Evolutionary conservation across 495 filamentous ascomycete genomes (phyloP), one percentile per base, ranked within the genome.

Genomic region (Hypoxylon lenormandii): DNA sequence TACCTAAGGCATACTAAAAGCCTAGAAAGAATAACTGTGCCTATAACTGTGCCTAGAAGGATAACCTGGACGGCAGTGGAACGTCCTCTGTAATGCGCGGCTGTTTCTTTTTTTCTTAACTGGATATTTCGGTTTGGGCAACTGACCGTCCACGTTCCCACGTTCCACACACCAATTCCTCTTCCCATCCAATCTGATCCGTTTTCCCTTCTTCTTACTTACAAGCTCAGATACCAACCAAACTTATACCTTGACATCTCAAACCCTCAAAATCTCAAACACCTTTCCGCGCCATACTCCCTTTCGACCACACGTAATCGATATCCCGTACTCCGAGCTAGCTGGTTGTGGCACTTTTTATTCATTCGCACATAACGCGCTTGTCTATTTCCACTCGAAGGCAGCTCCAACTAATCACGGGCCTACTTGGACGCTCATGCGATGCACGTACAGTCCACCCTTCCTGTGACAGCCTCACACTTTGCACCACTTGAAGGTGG

Each of bases 391-490:
- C 42, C 22, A 50, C 18, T 8, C 51, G 18, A 33, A 56, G 45
- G 45, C 54, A 13, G 10, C 55, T 45, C 21, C 43, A 57, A 22
- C 26, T 7, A 33, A 47, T 46, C 40, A 26, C 37, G 21, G 16
- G 6, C 28, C 18, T 51, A 45, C 6, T 47, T 45, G 53, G 47
- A 60, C 51, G 50, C 50, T 57, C 58, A 74, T 74, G 72, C 74
- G 72, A 76, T 76, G 74, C 64, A 64, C 72, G 57, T 60, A 53
- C 66, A 62, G 67, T n/a, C 56, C 49, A 59, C 51, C 59, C 45
- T 66, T 30, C 62, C 64, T 65, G 69, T 70, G 61, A 69, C 66
- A 63, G 72, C 72, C 72, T 69, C 72, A 64, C 63, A 56, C 28
- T 42, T 30, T 42, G 13, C 38, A 67, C 64, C 55, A 64, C 43